A percentile compares a stretch with the other conserved stretches of the same genome.
These are phyloP conservation scores for Ricinus communis DNA, from an alignment of 345 rosid genomes.

Conservation along the genomic window DNA sequence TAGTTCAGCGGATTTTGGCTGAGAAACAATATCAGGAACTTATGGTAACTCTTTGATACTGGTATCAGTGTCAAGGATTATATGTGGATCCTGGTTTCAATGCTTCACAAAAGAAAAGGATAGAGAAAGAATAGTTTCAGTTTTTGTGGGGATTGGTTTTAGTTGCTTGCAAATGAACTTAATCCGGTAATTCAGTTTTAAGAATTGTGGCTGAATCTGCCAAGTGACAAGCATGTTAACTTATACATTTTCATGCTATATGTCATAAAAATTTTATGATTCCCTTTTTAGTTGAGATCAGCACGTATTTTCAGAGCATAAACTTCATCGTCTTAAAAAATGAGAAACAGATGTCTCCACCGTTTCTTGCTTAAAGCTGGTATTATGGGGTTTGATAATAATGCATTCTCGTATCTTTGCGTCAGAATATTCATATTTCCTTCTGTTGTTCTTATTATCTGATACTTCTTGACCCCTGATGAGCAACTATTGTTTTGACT, in stretches of 20 bases:
- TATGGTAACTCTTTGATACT: not conserved
- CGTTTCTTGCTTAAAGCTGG: not conserved
- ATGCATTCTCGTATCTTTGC: not conserved
- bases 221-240: not conserved
- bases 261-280: not conserved
- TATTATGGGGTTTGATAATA: not conserved
- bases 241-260: not conserved
- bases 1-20: no score
- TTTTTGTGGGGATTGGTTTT: not conserved
- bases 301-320: not conserved
- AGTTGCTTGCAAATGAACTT: not conserved
- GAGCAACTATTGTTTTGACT: conserved; percentile 2
- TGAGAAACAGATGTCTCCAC: not conserved
- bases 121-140: not conserved
- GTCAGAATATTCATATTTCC: not conserved
- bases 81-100: not conserved
- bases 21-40: not conserved
- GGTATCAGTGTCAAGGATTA: not conserved
- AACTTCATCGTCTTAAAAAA: not conserved
- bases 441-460: not conserved
- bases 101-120: not conserved
- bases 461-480: not conserved
- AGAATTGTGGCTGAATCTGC: not conserved
- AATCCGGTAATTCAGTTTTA: not conserved
- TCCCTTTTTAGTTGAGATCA: not conserved